Base-by-base conservation (phyloP, 768 basidiomycete species). In the Favolaschia claudopus region DNA sequence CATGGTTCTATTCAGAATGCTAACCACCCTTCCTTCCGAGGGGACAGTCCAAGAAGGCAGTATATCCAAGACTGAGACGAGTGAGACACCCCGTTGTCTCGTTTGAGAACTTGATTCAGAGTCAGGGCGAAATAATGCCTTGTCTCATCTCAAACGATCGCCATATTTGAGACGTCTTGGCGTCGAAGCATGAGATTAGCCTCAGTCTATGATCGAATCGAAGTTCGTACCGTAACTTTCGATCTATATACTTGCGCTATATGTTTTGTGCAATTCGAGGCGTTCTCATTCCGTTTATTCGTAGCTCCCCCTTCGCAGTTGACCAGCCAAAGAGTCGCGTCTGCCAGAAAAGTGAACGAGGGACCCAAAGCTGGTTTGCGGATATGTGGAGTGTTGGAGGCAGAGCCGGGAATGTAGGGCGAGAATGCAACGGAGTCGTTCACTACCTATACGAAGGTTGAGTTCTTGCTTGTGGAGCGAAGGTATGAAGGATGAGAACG, bases 351-450 rank as follows among this genome's bases (percentile, higher is more conserved):
- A 7, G 87, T 77, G 59, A 93, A 93, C 1, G 90, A 88, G 1
- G 91, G 86, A 0, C 91, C 92, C 14, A 93, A 77, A 1, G 89
- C 89, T 5, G 91, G 90, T 66, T 89, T 92, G 55, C 84, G 77
- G 8, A 70, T 74, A 24, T 52, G 80, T 75, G 54, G 62, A 56
- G 62, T 62, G 55, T 58, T 24, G 61, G 50, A 27, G 57, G 45
- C 29, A 58, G 68, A 42, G 65, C 66, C 43, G 5, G 54, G 28
- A 13, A 61, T 44, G 22, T 45, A 56, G 14, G 60, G 60, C 5
- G 48, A 39, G 13, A 55, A 61, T 6, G 48, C 53, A 7, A 84
- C 79, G 0, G 86, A 80, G 55, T 80, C 79, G 59, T 93, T 92
- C 39, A 89, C 75, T 8, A 89, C 79, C 91, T 92, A 53, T 25